Evolutionary conservation across 2,329 filamentous ascomycete species (phyloP).

Genomic region (Fusarium dlaminii): DNA sequence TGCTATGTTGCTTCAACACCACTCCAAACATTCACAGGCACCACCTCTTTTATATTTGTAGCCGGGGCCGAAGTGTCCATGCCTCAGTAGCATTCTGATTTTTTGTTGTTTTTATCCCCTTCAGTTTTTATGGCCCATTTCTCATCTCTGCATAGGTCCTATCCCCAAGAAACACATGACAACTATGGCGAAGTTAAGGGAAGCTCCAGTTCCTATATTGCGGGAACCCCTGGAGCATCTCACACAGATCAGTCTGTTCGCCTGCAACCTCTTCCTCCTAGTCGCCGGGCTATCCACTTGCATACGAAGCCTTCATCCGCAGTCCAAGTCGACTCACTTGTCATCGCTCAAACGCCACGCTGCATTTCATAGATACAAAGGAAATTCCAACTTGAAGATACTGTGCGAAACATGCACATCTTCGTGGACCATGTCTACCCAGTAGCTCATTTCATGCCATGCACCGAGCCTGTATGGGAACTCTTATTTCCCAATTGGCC

Average conservation of each 20-base stretch:
- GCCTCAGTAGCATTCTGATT: not conserved
- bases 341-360: constrained; percentile 43
- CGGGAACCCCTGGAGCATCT: constrained; percentile 15
- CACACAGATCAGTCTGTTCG: constrained; percentile 37
- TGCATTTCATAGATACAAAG: constrained; percentile 42
- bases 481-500: constrained; percentile 44
- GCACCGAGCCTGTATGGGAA: not conserved
- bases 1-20: not conserved
- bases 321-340: constrained; percentile 31
- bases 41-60: not conserved
- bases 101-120: not conserved
- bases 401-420: not conserved
- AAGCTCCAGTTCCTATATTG: constrained; percentile 30
- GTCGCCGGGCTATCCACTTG: constrained; percentile 7
- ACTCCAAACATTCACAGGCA: not conserved
- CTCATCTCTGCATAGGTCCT: constrained; percentile 9
- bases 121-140: not conserved
- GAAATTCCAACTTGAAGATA: constrained; percentile 25
- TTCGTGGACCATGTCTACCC: not conserved
- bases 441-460: not conserved
- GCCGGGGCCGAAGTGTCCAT: not conserved
- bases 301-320: constrained; percentile 22
- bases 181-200: constrained; percentile 15
- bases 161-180: not conserved
- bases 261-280: constrained; percentile 5